Evolutionary conservation across 2,329 filamentous ascomycete genomes (phyloP).

Genomic region (Fusarium sp.): DNA sequence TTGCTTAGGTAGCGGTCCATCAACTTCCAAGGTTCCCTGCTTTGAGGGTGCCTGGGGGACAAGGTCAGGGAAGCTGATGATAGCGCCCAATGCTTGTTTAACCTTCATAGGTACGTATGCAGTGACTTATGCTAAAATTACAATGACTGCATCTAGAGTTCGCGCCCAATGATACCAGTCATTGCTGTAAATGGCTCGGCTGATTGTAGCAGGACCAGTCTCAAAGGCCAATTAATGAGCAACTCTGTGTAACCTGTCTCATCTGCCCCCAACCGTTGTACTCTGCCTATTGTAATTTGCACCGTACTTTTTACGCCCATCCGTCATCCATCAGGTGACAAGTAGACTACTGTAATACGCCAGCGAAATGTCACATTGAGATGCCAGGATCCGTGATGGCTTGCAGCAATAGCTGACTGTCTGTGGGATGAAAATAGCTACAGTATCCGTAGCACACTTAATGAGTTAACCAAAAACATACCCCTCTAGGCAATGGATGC

Average conservation of each 20-base stretch:
- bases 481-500: not conserved
- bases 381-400: slow-evolving; percentile 27
- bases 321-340: slow-evolving; percentile 26
- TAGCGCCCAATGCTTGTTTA: not conserved
- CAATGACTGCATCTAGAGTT: not conserved
- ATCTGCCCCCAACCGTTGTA: not conserved
- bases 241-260: slow-evolving; percentile 22
- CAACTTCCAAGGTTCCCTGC: slow-evolving; percentile 26
- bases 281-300: not conserved
- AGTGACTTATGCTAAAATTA: slow-evolving; percentile 16
- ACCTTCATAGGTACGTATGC: not conserved
- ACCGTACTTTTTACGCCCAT: not conserved
- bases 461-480: slow-evolving; percentile 8
- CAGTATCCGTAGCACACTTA: not conserved
- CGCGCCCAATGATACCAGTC: not conserved
- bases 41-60: slow-evolving; percentile 6
- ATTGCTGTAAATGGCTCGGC: slow-evolving; percentile 11
- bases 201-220: slow-evolving; percentile 28
- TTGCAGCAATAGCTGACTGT: slow-evolving; percentile 23
- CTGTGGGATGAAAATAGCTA: slow-evolving; percentile 29
- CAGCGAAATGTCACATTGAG: slow-evolving; percentile 10
- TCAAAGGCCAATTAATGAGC: slow-evolving; percentile 4
- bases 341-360: slow-evolving; percentile 15
- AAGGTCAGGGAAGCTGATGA: not conserved
- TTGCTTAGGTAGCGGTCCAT: not conserved